These are phyloP conservation scores for Vaccinium vitisidaea DNA, from an alignment of 148 eudicot genomes.

Conservation along the genomic window DNA sequence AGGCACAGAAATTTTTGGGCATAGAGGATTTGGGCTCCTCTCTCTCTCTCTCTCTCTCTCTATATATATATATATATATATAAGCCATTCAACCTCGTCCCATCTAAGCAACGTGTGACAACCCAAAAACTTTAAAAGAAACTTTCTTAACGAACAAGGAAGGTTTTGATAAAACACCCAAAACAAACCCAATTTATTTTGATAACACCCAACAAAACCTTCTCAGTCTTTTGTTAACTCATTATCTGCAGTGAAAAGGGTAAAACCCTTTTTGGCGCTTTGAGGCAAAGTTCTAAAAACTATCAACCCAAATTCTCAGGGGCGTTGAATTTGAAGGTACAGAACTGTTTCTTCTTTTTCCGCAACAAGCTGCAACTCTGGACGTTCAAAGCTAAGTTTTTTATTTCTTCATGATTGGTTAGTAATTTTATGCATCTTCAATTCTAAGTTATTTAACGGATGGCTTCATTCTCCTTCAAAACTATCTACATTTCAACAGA, in stretches of 20 bases:
- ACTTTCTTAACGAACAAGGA: no score
- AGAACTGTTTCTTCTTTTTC: conserved; percentile 1
- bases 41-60: no score
- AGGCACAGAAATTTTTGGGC: no score
- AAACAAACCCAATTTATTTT: no score
- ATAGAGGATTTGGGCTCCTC: no score
- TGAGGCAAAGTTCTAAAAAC: background rate
- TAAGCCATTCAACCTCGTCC: no score
- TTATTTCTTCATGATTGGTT: background rate
- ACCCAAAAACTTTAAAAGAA: no score
- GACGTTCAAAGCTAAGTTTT: background rate
- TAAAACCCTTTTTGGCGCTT: background rate
- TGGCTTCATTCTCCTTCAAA: background rate
- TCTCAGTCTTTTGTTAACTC: background rate
- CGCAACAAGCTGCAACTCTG: background rate
- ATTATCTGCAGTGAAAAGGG: conserved; percentile 1
- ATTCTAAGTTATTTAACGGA: background rate
- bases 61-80: no score
- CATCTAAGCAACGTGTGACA: no score
- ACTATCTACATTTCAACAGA: background rate
- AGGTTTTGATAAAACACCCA: no score
- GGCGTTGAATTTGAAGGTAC: conserved; percentile 5
- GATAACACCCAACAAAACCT: background rate
- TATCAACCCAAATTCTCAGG: conserved; percentile 2
- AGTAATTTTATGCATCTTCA: background rate